A percentile compares a stretch with the other conserved stretches of the same genome.
Conservation (phyloP, 192 early-diverging fungal species). For the Chytriomyces hyalinus region DNA sequence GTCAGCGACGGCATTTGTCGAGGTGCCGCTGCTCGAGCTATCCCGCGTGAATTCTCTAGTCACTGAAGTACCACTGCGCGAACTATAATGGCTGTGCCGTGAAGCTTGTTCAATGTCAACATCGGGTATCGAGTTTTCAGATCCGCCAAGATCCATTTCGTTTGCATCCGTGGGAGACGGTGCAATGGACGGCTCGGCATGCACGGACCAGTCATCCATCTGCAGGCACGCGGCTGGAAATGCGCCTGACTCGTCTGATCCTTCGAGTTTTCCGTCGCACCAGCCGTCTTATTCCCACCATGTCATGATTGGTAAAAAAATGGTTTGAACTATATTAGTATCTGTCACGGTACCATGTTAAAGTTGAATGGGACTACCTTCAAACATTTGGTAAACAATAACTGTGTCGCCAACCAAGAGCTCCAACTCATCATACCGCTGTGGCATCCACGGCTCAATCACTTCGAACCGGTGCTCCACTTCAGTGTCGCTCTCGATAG, state of each 20-base stretch:
- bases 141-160: neutral
- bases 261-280: conserved; percentile 25
- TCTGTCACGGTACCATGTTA: no score
- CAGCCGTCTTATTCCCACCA: conserved; percentile 5
- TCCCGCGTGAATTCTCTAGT: neutral
- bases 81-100: neutral
- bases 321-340: neutral
- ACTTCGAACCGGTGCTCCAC: conserved; percentile 13
- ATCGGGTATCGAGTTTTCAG: neutral
- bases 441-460: conserved; percentile 25
- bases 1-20: neutral
- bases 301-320: neutral
- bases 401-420: conserved; percentile 22
- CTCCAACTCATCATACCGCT: conserved; percentile 33
- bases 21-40: neutral
- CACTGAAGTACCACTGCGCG: neutral
- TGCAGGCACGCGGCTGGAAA: conserved; percentile 23
- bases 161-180: neutral
- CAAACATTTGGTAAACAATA: conserved; percentile 28
- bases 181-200: neutral
- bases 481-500: neutral
- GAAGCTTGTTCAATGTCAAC: neutral
- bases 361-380: neutral
- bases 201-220: neutral
- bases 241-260: conserved; percentile 19